phyloP scores from a whole-genome alignment of 2,329 filamentous ascomycete genomes.

The Huntiella bhutanensis region DNA sequence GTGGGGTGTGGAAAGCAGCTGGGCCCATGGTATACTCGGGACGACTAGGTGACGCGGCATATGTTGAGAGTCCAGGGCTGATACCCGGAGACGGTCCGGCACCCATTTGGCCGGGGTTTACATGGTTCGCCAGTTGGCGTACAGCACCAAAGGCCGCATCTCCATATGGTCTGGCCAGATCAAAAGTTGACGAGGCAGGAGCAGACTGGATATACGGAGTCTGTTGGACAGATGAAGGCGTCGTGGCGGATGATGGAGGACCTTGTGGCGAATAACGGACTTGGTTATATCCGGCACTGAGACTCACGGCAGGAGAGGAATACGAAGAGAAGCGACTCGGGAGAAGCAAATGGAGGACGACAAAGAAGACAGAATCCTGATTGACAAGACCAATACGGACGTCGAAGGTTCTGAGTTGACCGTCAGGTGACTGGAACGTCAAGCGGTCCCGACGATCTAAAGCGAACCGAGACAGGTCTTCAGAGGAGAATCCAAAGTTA shows the following conservation, averaged over 20 bases:
- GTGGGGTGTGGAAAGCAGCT: conserved; percentile 33
- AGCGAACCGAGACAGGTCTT: conserved; percentile 32
- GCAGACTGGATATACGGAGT: conserved; percentile 25
- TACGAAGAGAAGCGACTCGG: conserved; percentile 21
- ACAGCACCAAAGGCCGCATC: conserved; percentile 20
- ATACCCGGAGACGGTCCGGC: conserved; percentile 24
- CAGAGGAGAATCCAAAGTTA: conserved; percentile 31
- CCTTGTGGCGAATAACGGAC: conserved; percentile 21
- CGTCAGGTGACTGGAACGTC: conserved; percentile 32
- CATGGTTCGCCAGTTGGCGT: conserved; percentile 15
- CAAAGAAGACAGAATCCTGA: conserved; percentile 42
- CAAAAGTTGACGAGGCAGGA: conserved; percentile 29
- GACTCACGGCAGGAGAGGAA: conserved; percentile 26
- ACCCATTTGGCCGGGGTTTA: conserved; percentile 16
- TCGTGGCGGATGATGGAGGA: background rate
- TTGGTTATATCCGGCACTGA: background rate
- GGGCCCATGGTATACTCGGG: conserved; percentile 25
- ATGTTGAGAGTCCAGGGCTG: conserved; percentile 26
- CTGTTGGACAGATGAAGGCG: conserved; percentile 14
- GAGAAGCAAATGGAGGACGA: conserved; percentile 30
- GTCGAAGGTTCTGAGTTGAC: conserved; percentile 29
- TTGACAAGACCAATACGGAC: conserved; percentile 39
- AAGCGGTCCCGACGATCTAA: conserved; percentile 36
- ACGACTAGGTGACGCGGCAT: conserved; percentile 25
- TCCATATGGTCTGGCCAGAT: conserved; percentile 23